Base-by-base conservation (phyloP, 257 asterid species). In the Eucommia ulmoides region DNA sequence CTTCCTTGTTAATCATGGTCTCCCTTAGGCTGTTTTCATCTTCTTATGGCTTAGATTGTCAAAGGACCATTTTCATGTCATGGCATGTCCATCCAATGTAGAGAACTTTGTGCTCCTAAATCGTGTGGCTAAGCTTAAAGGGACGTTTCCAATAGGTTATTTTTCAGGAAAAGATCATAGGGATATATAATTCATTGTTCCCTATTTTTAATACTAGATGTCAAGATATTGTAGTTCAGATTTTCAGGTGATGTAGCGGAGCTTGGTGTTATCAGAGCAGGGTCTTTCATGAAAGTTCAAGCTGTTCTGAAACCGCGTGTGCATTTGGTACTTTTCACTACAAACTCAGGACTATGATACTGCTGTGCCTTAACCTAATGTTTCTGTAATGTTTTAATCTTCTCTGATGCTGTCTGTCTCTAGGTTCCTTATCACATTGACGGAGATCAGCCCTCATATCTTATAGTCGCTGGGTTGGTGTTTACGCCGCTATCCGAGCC, bases 401-500 rank as follows among this genome's bases (percentile, higher is more conserved):
- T n/a, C 38, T 29, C 8, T 12, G 7, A 12, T 29, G 38, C 38
- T 29, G 38, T 5, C 38, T 29, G n/a, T n/a, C 51, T 68, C 70
- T 54, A 89, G 98, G 98, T 89, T 41, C 98, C 98, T 20, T 89
- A 76, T 72, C 94, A 85, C 61, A 82, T 85, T 54, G 96, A 88
- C 67, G 95, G 82, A 61, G 96, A 76, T 53, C 87, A 76, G 64
- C 94, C 98, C 52, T 89, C 98, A 49, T 89, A 89, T 65, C 49
- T 89, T 50, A 76, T 82, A 55, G 91, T 89, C 59, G 94, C 98
- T 65, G 96, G 98, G 48, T 74, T 89, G 84, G 98, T 89, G 69
- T 89, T 89, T 66, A 89, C 98, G 42, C 98, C 94, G 33, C 86
- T 89, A 51, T 89, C 98, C 18, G 94, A 82, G 55, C 96, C 96